Evolutionary conservation across 1,284 basidiomycete genomes (phyloP).

Genomic region (Sanghuangporus sanghuang): DNA sequence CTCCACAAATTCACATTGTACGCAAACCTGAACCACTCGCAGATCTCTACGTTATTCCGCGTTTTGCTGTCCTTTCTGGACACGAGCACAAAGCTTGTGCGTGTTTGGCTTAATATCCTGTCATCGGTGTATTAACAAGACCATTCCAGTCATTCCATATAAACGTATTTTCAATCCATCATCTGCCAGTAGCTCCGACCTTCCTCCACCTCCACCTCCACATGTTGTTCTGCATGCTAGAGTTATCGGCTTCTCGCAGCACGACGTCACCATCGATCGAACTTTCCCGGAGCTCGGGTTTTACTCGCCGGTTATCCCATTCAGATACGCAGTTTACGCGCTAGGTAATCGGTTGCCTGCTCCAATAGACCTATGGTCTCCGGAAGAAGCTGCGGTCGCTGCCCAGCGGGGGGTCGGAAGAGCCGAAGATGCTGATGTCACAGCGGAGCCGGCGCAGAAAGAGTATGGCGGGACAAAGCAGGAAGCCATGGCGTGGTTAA

Average conservation of each 20-base stretch:
- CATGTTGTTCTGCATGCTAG: constrained; percentile 41
- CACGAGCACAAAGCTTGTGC: constrained; percentile 72
- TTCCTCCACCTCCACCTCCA: constrained; percentile 13
- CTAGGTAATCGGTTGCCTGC: constrained; percentile 51
- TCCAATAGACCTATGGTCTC: constrained; percentile 51
- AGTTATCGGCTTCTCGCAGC: constrained; percentile 38
- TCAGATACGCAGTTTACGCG: constrained; percentile 55
- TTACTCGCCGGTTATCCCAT: constrained; percentile 29
- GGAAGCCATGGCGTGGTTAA: constrained; percentile 38
- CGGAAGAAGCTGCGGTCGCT: background rate
- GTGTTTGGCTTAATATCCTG: background rate
- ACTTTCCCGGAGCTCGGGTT: constrained; percentile 41
- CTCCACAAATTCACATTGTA: background rate
- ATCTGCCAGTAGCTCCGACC: constrained; percentile 8
- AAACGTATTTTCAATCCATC: constrained; percentile 35
- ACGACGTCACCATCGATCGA: constrained; percentile 42
- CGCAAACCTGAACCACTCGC: constrained; percentile 20
- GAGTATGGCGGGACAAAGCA: constrained; percentile 4
- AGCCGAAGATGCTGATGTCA: background rate
- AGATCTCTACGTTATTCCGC: constrained; percentile 62
- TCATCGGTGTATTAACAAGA: background rate
- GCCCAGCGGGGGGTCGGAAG: background rate
- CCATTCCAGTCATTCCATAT: constrained; percentile 56
- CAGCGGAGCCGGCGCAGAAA: background rate
- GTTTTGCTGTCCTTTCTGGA: constrained; percentile 56